Conservation (phyloP, 2,329 filamentous ascomycete genomes). For the Mycosphaerella arachidis region DNA sequence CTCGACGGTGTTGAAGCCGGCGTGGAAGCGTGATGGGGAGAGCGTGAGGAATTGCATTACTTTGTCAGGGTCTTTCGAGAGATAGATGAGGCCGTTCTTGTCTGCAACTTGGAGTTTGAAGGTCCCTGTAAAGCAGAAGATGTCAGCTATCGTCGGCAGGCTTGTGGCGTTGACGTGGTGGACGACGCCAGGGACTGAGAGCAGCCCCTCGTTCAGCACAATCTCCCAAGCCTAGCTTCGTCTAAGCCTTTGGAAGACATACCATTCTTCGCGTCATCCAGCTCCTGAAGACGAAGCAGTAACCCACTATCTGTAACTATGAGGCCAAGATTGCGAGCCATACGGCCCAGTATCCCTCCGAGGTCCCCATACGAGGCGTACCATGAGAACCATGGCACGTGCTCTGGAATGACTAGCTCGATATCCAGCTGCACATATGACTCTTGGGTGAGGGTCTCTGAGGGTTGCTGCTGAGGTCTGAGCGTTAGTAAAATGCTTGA, state of each 20-base stretch:
- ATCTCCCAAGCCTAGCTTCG: too few species aligned
- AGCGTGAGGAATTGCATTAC: constrained; percentile 63
- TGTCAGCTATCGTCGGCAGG: too few species aligned
- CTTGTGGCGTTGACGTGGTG: too few species aligned
- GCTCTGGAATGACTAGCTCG: constrained; percentile 46
- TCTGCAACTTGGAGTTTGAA: constrained; percentile 17
- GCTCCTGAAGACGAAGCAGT: constrained; percentile 62
- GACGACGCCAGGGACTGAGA: too few species aligned
- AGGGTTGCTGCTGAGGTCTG: constrained; percentile 4
- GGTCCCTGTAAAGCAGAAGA: background rate
- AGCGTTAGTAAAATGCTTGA: background rate
- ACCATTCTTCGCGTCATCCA: constrained; percentile 54
- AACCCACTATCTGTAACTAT: constrained; percentile 61
- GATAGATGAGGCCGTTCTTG: constrained; percentile 52
- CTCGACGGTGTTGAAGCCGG: constrained; percentile 51
- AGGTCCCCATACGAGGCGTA: constrained; percentile 68
- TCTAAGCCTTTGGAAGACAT: too few species aligned
- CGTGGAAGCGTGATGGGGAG: constrained; percentile 46
- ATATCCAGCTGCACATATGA: constrained; percentile 64
- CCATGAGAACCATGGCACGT: constrained; percentile 61
- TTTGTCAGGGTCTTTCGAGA: constrained; percentile 54
- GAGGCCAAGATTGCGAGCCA: constrained; percentile 61
- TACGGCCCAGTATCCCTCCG: constrained; percentile 61
- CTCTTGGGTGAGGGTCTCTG: constrained; percentile 12
- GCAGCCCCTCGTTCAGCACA: too few species aligned